phyloP scores from a whole-genome alignment of 352 stramenopile genomes.

The Halophytophthora polymorphica region DNA sequence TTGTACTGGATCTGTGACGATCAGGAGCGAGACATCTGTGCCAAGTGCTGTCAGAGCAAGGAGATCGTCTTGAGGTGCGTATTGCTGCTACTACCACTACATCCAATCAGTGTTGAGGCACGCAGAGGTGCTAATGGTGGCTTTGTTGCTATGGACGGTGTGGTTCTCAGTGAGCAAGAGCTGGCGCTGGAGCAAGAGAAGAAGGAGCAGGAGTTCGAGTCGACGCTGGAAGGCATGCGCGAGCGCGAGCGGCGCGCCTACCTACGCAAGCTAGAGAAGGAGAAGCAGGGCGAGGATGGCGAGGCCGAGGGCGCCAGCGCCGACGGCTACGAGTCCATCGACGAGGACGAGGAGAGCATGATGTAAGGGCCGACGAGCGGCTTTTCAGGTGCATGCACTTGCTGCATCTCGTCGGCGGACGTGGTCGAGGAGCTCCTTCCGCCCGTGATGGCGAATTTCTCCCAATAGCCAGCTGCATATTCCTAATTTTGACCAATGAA shows the following conservation, averaged over 20 bases:
- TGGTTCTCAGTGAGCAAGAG: conserved; percentile 46
- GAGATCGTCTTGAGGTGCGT: conserved; percentile 65
- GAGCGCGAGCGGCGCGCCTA: conserved; percentile 76
- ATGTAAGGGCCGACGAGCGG: conserved; percentile 19
- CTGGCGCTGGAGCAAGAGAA: conserved; percentile 38
- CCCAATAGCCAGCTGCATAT: conserved; percentile 21
- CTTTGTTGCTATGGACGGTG: neutral
- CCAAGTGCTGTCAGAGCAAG: conserved; percentile 84
- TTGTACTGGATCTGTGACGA: neutral
- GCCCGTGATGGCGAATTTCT: conserved; percentile 6
- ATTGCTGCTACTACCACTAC: neutral
- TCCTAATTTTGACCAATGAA: conserved; percentile 15
- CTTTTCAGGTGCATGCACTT: conserved; percentile 20
- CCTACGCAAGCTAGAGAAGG: conserved; percentile 64
- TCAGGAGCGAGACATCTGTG: conserved; percentile 80
- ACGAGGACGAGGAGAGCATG: conserved; percentile 55
- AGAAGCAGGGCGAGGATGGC: conserved; percentile 37
- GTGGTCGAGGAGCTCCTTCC: too few relatives aligned
- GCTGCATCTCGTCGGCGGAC: neutral
- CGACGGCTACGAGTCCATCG: conserved; percentile 45
- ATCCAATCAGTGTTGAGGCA: too few relatives aligned
- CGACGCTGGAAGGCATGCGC: conserved; percentile 58
- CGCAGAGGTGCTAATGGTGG: neutral
- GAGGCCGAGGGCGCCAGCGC: conserved; percentile 21
- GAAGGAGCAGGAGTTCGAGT: conserved; percentile 51